Evolutionary conservation across 257 asterid genomes (phyloP).

Genomic region (Coffea canephora): DNA sequence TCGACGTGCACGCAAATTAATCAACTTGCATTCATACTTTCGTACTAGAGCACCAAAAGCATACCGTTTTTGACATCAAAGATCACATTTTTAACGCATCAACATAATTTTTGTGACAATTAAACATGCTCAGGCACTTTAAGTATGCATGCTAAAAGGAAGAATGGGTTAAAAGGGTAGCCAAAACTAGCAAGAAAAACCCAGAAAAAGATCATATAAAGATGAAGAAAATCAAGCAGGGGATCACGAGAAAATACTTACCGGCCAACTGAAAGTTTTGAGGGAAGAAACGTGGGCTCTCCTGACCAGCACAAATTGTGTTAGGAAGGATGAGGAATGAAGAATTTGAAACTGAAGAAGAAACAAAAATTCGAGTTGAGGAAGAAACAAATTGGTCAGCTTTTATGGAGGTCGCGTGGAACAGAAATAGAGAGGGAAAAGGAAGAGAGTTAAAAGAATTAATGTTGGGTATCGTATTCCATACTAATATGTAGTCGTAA

Average conservation of each 20-base stretch:
- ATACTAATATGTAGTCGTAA: not conserved
- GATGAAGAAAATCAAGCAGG: not conserved
- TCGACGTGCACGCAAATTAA: constrained; percentile 6
- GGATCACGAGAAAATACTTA: constrained; percentile 20
- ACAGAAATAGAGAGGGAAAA: constrained; percentile 2
- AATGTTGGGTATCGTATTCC: not conserved
- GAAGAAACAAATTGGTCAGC: constrained; percentile 11
- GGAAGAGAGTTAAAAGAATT: not conserved
- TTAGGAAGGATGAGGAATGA: constrained; percentile 1
- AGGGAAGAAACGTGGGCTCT: constrained; percentile 9
- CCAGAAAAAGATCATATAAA: constrained; percentile 3
- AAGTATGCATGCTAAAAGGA: not conserved
- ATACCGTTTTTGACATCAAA: not conserved
- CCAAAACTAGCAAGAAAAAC: not conserved
- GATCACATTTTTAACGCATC: constrained; percentile 2
- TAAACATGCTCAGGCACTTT: not conserved
- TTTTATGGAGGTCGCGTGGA: constrained; percentile 7
- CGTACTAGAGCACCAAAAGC: not conserved
- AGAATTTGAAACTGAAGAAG: constrained; percentile 1
- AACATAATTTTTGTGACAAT: not conserved
- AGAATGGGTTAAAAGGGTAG: constrained; percentile 5
- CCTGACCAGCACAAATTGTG: not conserved
- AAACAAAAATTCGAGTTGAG: constrained; percentile 3
- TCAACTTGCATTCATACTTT: not conserved
- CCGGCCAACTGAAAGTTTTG: constrained; percentile 11